Percentiles rank a stretch among this genome's conserved stretches.
Conservation (phyloP, 2,329 filamentous ascomycete genomes). For the Apiospora hydei region DNA sequence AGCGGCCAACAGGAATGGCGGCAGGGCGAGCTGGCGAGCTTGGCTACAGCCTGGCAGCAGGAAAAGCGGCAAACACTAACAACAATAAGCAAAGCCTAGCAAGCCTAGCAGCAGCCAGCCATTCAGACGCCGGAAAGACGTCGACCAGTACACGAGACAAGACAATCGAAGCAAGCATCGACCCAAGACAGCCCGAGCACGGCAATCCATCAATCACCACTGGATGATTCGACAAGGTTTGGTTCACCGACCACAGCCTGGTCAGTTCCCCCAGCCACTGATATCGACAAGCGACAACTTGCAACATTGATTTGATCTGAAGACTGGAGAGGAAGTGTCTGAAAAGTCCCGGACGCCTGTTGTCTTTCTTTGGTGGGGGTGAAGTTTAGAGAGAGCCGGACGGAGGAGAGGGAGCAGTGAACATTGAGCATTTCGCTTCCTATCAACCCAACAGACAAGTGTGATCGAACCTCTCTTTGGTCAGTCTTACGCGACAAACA, state of each 20-base stretch:
- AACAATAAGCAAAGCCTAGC: slow-evolving; percentile 13
- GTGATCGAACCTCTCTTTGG: slow-evolving; percentile 12
- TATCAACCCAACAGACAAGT: slow-evolving; percentile 4
- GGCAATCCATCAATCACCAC: slow-evolving; percentile 17
- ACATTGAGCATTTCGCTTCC: neutral
- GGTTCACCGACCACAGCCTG: slow-evolving; percentile 21
- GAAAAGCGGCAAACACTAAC: slow-evolving; percentile 15
- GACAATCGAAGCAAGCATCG: slow-evolving; percentile 21
- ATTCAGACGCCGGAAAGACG: slow-evolving; percentile 7
- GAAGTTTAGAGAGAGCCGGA: neutral
- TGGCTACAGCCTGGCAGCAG: neutral
- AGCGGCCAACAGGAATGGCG: neutral
- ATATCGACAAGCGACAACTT: slow-evolving; percentile 16
- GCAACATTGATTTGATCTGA: slow-evolving; percentile 18
- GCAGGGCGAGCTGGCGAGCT: neutral
- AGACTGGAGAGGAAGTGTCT: neutral
- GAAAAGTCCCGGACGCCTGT: slow-evolving; percentile 6
- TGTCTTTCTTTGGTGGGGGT: slow-evolving; percentile 6
- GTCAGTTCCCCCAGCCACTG: slow-evolving; percentile 19
- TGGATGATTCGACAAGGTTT: slow-evolving; percentile 19
- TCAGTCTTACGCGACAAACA: slow-evolving; percentile 12
- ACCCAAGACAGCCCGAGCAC: slow-evolving; percentile 16
- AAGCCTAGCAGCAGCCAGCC: neutral
- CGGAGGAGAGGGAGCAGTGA: neutral
- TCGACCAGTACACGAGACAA: neutral